A percentile compares a stretch with the other conserved stretches of the same genome.
phyloP scores from a whole-genome alignment of 257 asterid genomes.

The Phtheirospermum japonicum region DNA sequence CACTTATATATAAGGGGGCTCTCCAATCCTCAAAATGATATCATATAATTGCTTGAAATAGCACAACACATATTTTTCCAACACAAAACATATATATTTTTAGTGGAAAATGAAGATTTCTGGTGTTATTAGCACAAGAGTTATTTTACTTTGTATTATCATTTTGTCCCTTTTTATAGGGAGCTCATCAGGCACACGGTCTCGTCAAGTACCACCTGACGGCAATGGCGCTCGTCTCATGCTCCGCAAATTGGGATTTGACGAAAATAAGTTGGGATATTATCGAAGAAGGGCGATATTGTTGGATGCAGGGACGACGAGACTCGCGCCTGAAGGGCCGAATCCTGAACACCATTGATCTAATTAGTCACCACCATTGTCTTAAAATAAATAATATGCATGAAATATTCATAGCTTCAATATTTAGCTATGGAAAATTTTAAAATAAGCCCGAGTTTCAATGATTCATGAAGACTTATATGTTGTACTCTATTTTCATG shows the following conservation, averaged over 20 bases:
- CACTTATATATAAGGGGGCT: too few species aligned
- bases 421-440: neutral
- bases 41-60: too few species aligned
- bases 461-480: neutral
- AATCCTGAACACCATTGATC: slow-evolving; percentile 44
- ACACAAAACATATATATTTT: too few species aligned
- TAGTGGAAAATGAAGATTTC: too few species aligned
- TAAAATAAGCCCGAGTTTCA: neutral
- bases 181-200: too few species aligned
- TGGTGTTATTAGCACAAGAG: too few species aligned
- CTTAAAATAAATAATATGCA: neutral
- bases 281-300: slow-evolving; percentile 36
- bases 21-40: too few species aligned
- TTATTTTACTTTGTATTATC: too few species aligned
- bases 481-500: neutral
- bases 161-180: too few species aligned
- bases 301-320: slow-evolving; percentile 29
- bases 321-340: slow-evolving; percentile 47
- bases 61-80: too few species aligned
- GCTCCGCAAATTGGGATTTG: slow-evolving; percentile 34
- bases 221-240: neutral
- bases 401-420: neutral
- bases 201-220: neutral
- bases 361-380: slow-evolving; percentile 17
- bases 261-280: slow-evolving; percentile 35